Base-by-base conservation (phyloP, 202 grass and related monocot species). In the Dendrocalamus latiflorus region DNA sequence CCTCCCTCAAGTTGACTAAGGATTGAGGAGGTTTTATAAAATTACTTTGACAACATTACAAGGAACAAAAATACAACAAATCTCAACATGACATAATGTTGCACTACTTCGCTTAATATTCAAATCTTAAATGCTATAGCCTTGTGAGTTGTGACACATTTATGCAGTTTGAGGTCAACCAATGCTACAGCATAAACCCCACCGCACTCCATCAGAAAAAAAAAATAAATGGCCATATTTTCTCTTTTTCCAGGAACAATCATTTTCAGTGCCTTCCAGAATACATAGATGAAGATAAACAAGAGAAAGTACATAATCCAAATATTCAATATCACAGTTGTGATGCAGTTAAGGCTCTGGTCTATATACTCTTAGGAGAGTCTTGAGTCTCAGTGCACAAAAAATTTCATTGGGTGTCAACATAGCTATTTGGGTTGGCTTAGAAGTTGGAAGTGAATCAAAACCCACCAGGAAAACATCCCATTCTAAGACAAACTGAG, bases 1-100 rank as follows among this genome's bases (percentile, higher is more conserved):
- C 30, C 65, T 78, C 67, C 72, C 41, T 82, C 17, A 36, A 78
- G 43, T 90, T 74, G 79, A 86, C 65, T 38, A 60, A 76, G 20
- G 33, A 50, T 41, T 3, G 14, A 68, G 24, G 11, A 75, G 59
- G 22, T 70, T 54, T 51, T 62, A 71, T 62, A 18, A n/a, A 76
- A 81, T 41, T 30, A 43, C 41, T 41, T 79, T 65, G 36, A 58
- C 12, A 49, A 59, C 21, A 55, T 47, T 81, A 76, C 54, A 47
- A 42, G 48, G 51, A 44, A 64, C 4, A 70, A 61, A 75, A 70
- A 68, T 71, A 81, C 5, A 70, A 68, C 41, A 47, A 70, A 76
- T 5, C 8, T 47, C 56, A 48, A 8, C 24, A 74, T 6, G 7
- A 62, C 44, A 13, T 64, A 39, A 44, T 81, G 68, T 49, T 47